Conservation (phyloP, 2,329 filamentous ascomycete genomes). For the Exophiala viscosa region DNA sequence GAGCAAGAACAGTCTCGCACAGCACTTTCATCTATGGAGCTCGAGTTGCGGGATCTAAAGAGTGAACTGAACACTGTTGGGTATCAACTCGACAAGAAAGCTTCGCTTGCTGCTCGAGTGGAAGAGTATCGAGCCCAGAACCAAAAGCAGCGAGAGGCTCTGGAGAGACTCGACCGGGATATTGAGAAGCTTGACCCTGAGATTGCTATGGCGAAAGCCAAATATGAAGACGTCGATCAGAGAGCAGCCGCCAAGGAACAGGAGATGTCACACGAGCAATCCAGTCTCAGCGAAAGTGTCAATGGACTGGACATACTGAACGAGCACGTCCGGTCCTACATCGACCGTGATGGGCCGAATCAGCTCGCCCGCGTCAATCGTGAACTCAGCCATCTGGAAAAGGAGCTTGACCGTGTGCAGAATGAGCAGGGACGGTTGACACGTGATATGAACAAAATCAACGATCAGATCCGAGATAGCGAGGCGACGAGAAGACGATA, state of each 20-base stretch:
- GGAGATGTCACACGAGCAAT: constrained; percentile 66
- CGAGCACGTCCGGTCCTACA: constrained; percentile 73
- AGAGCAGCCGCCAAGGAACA: constrained; percentile 70
- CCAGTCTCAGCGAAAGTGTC: constrained; percentile 68
- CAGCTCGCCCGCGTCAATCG: constrained; percentile 67
- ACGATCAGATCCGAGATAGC: constrained; percentile 71
- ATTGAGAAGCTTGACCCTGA: constrained; percentile 71
- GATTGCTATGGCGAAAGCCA: constrained; percentile 69
- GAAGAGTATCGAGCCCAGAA: constrained; percentile 68
- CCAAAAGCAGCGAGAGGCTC: constrained; percentile 63
- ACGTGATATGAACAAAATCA: constrained; percentile 70
- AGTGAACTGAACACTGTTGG: constrained; percentile 68
- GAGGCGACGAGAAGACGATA: constrained; percentile 84
- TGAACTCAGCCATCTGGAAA: constrained; percentile 65
- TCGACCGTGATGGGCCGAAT: constrained; percentile 68
- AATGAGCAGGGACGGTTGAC: constrained; percentile 65
- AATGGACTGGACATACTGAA: constrained; percentile 73
- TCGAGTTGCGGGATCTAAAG: constrained; percentile 70
- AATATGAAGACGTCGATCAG: constrained; percentile 71
- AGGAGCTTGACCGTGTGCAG: constrained; percentile 62
- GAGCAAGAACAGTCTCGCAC: constrained; percentile 71
- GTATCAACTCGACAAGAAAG: constrained; percentile 78
- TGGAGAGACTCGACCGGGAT: constrained; percentile 67
- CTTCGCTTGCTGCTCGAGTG: constrained; percentile 65
- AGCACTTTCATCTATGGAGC: constrained; percentile 66